Base-by-base conservation (phyloP, 331 rosid species). In the Acacia pycnantha region DNA sequence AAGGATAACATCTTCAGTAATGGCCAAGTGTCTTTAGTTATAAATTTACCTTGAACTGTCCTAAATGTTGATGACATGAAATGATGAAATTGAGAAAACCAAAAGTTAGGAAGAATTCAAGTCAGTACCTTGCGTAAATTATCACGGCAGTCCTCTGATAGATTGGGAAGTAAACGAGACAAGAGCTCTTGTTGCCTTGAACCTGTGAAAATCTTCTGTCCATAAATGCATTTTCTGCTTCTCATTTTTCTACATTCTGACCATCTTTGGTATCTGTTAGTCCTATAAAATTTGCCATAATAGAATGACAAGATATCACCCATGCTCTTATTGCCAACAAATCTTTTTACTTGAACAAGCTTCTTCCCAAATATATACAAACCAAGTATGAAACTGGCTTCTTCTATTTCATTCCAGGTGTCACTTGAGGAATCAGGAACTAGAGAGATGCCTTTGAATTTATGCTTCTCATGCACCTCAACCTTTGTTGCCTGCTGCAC, bases 311-410 rank as follows among this genome's bases (percentile, higher is more conserved):
- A 27, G 27, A 90, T 43, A 78, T 90, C 93, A 5, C 85, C 87
- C 90, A 90, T 85, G 61, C 62, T 74, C 67, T 89, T 93, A 18
- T n/a, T 85, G 66, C 87, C 97, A 53, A 89, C 50, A 40, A 93
- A 86, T 70, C 69, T 89, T 83, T 85, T 84, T 72, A 93, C 88
- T 81, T 71, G 74, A 75, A 67, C 80, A 65, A 89, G 84, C 69
- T 81, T 77, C 81, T 90, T 93, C 33, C 92, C 93, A 84, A 90
- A 90, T 76, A 88, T 82, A 79, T 88, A 90, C 44, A 93, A 79
- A 18, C 94, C 90, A 76, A 91, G 93, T 47, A 85, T 80, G 51
- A 93, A 90, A 85, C 86, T 74, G 40, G 74, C 88, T 86, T 84
- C 86, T 85, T 93, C 97, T 51, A 53, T 64, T 51, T 80, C 82